A percentile compares a stretch with the other conserved stretches of the same genome.
Evolutionary conservation across 208 protist species (phyloP).

Genomic region (Acanthamoeba healyi): DNA sequence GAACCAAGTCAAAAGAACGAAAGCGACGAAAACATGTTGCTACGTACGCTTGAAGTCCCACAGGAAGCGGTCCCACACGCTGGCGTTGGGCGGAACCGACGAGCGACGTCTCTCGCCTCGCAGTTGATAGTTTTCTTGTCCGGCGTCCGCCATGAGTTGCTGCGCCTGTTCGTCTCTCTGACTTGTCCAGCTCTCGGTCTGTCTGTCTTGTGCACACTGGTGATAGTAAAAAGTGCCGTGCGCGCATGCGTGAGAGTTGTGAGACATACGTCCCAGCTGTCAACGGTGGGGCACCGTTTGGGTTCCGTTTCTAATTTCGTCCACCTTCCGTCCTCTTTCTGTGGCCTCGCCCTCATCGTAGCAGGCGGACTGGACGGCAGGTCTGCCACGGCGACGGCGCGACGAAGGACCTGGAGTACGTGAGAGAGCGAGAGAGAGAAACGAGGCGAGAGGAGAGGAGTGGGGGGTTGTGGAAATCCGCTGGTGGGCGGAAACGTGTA

Average conservation of each 20-base stretch:
- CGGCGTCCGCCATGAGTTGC: background rate
- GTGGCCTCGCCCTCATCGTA: no score
- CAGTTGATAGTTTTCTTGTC: background rate
- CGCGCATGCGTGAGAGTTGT: no score
- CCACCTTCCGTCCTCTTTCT: background rate
- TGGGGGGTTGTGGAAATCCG: background rate
- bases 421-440: no score
- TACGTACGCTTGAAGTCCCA: constrained; percentile 9
- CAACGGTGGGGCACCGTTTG: background rate
- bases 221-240: no score
- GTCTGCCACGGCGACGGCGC: no score
- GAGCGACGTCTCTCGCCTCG: background rate
- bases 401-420: no score
- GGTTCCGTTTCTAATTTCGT: constrained; percentile 1
- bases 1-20: background rate
- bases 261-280: no score
- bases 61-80: background rate
- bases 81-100: background rate
- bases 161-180: no score
- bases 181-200: no score
- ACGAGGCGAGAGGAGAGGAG: background rate
- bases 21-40: background rate
- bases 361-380: no score
- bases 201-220: no score
- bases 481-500: background rate